Evolutionary conservation across 2,329 filamentous ascomycete species (phyloP), one percentile per base, ranked within the genome.

Genomic region (Nemania sp.): DNA sequence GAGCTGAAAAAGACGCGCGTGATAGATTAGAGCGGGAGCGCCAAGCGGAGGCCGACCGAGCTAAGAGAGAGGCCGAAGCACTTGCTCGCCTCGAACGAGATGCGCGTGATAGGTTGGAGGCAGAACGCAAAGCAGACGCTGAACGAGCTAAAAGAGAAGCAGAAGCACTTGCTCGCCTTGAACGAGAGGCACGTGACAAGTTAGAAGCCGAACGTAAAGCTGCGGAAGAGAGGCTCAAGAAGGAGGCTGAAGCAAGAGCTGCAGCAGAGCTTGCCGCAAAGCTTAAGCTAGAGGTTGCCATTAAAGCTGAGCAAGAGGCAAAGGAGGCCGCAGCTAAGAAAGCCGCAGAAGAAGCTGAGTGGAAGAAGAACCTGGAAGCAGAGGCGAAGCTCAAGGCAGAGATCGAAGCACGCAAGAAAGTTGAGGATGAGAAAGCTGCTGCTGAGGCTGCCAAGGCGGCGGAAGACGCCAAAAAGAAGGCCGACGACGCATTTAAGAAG

Each of bases 401-500:
- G 57, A 77, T 79, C 5, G 82, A 83, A 38, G 77, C 78, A 3
- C 77, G 79, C 43, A 77, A 79, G 61, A 82, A 80, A 72, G 66
- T 80, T 15, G 80, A 79, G 62, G 79, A 78, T 1, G 84, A 85
- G 18, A 83, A 70, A 59, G 71, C 63, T 49, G 75, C 74, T 35
- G 76, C 73, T 5, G 76, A 78, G 20, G 78, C 76, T 20, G 73
- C 70, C 2, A 79, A 87, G 74, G 83, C 82, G 1, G 85, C 85
- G 3, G 83, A 85, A 59, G 85, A 82, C 26, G 81, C 82, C 2
- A 86, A 85, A 73, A 87, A 87, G 74, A 85, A 87, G 72, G 85
- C 86, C 0, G 84, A 89, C 61, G 86, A 88, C 58, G 84, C 85
- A 5, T 82, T 86, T n/a, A 85, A 83, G 70, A 83, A 84, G 55